Percentiles rank a stretch among this genome's conserved stretches.
Evolutionary conservation across 495 filamentous ascomycete species (phyloP).

Genomic region (Evernia prunastri): DNA sequence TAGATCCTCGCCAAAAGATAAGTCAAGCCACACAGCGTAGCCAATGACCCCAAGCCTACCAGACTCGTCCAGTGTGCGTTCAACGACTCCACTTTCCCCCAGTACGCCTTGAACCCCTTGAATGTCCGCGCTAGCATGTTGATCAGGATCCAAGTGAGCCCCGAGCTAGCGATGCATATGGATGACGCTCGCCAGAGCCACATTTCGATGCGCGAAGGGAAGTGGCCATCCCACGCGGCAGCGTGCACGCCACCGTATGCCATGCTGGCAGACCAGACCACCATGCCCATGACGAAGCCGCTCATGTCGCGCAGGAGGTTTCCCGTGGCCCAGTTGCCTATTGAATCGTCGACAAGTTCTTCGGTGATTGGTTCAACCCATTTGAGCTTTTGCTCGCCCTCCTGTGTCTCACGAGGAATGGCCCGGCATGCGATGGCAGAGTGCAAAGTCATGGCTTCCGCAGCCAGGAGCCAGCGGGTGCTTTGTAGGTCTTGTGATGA

Average conservation of each 20-base stretch:
- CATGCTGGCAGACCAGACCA: slow-evolving; percentile 18
- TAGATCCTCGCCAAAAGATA: slow-evolving; percentile 28
- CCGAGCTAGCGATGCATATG: slow-evolving; percentile 17
- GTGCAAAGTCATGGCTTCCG: slow-evolving; percentile 9
- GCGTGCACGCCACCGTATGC: slow-evolving; percentile 27
- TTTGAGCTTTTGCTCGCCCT: neutral
- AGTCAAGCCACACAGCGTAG: slow-evolving; percentile 18
- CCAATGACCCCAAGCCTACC: slow-evolving; percentile 10
- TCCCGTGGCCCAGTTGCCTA: slow-evolving; percentile 9
- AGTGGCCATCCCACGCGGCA: slow-evolving; percentile 30
- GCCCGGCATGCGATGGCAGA: slow-evolving; percentile 13
- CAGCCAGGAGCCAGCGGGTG: slow-evolving; percentile 12
- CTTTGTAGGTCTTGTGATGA: neutral
- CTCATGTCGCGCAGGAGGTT: slow-evolving; percentile 17
- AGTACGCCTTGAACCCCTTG: slow-evolving; percentile 11
- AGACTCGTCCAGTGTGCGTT: slow-evolving; percentile 3
- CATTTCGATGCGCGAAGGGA: slow-evolving; percentile 27
- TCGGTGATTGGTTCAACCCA: slow-evolving; percentile 5
- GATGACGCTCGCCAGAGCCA: slow-evolving; percentile 30
- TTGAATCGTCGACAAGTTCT: slow-evolving; percentile 5
- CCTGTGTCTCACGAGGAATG: neutral
- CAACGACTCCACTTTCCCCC: neutral
- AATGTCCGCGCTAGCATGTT: slow-evolving; percentile 7
- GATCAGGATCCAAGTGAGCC: slow-evolving; percentile 12
- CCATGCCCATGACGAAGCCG: slow-evolving; percentile 17